These are phyloP conservation scores for Podospora tetraspora DNA, from an alignment of 495 filamentous ascomycete genomes.

Conservation along the genomic window DNA sequence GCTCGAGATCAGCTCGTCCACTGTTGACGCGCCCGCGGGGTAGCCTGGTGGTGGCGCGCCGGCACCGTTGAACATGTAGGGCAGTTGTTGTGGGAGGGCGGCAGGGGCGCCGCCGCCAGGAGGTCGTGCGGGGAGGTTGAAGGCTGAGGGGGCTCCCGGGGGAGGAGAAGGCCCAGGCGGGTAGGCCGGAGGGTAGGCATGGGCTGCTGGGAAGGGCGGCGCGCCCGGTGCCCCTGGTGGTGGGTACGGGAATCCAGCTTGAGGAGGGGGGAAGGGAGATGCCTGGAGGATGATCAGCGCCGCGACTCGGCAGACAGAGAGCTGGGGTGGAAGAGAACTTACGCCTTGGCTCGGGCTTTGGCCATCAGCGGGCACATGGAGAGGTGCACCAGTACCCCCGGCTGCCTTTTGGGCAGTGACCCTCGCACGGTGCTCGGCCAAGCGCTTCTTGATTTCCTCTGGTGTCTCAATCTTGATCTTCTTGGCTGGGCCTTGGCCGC, in stretches of 20 bases:
- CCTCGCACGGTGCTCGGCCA: slow-evolving; percentile 74
- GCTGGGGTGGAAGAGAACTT: slow-evolving; percentile 37
- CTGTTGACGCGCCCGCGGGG: slow-evolving; percentile 40
- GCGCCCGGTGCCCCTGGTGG: slow-evolving; percentile 19
- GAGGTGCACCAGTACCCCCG: slow-evolving; percentile 35
- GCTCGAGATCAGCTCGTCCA: slow-evolving; percentile 59
- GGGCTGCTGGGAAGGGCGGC: slow-evolving; percentile 30
- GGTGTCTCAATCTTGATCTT: slow-evolving; percentile 73
- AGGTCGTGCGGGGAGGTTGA: slow-evolving; percentile 40
- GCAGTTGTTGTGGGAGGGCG: slow-evolving; percentile 15
- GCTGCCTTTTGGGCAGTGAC: slow-evolving; percentile 53
- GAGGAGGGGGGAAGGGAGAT: slow-evolving; percentile 41
- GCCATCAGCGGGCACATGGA: slow-evolving; percentile 45
- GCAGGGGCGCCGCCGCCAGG: slow-evolving; percentile 24
- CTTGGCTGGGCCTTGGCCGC: slow-evolving; percentile 55
- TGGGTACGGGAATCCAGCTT: slow-evolving; percentile 33
- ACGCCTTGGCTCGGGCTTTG: slow-evolving; percentile 53
- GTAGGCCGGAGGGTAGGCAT: slow-evolving; percentile 35
- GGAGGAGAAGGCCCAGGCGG: slow-evolving; percentile 27
- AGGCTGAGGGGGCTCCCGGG: slow-evolving; percentile 20
- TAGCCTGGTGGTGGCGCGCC: slow-evolving; percentile 16
- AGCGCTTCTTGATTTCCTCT: slow-evolving; percentile 72
- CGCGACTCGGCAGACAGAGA: slow-evolving; percentile 38
- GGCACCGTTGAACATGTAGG: slow-evolving; percentile 19
- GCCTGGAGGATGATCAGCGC: slow-evolving; percentile 21